Evolutionary conservation across 2,329 filamentous ascomycete species (phyloP), one percentile per base, ranked within the genome.

Genomic region (Colletotrichum siamense): DNA sequence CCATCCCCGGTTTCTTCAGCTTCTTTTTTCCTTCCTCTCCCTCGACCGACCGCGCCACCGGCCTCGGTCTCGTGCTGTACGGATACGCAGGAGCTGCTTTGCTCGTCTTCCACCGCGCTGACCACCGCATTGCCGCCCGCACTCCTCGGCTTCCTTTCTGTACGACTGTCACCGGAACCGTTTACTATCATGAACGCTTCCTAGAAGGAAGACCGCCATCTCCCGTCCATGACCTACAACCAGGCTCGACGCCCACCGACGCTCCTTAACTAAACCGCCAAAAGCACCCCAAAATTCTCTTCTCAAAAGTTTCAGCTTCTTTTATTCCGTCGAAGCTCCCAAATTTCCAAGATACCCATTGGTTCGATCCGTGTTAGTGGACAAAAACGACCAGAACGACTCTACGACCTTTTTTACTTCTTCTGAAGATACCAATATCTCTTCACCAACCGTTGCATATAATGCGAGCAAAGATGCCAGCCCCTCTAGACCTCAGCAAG

Each of bases 401-500:
- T 69, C 59, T 66, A 76, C 71, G 70, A 76, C 36, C 59, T n/a
- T 76, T 69, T 73, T 55, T 64, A 74, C 59, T 74, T 74, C 59
- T 74, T 74, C 44, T 26, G 64, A 36, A 70, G 18, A 74, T 69
- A 76, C 28, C 70, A 73, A 57, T 28, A 30, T 32, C 52, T 68
- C 18, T 12, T 63, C 49, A n/a, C 22, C n/a, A 73, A n/a, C 59
- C 28, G 30, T 32, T 69, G 59, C 70, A 32, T 76, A 73, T 77
- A 65, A 73, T 73, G 72, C 66, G 76, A 73, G 73, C 71, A 69
- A 78, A 78, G 52, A 91, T 91, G 88, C 83, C 86, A 72, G 84
- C 88, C 63, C 84, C 85, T 69, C 83, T 91, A 75, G 87, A 89
- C 79, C 82, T 90, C 77, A 85, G 86, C 73, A 78, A 75, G 55